Conservation (phyloP, 1,139 yeast genomes). For the Debaryomyces robertsiae region DNA sequence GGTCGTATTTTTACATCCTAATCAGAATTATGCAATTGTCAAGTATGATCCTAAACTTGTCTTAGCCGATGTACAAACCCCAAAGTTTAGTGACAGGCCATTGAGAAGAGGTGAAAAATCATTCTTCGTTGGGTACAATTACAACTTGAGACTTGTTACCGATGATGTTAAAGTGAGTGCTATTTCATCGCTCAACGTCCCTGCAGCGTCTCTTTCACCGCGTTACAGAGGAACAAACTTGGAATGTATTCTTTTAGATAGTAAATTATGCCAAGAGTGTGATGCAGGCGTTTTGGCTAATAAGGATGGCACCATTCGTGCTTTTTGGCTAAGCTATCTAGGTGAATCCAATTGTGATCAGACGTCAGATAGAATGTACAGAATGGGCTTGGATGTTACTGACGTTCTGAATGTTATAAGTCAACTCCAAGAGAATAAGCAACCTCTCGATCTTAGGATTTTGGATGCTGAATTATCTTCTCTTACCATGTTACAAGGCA, state of each 20-base stretch:
- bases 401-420: constrained; percentile 62
- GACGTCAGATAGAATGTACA: constrained; percentile 61
- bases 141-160: constrained; percentile 67
- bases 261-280: constrained; percentile 72
- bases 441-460: constrained; percentile 61
- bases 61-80: constrained; percentile 53
- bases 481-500: constrained; percentile 70
- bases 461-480: constrained; percentile 80
- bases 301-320: constrained; percentile 75
- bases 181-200: constrained; percentile 72
- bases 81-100: constrained; percentile 58
- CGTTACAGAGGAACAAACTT: constrained; percentile 84
- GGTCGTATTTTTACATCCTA: constrained; percentile 84
- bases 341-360: constrained; percentile 60
- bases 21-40: constrained; percentile 81
- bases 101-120: constrained; percentile 76
- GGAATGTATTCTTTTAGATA: constrained; percentile 76
- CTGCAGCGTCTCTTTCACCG: constrained; percentile 69
- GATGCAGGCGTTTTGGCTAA: constrained; percentile 82
- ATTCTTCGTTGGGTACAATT: constrained; percentile 78
- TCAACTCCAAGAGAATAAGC: constrained; percentile 51
- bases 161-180: constrained; percentile 79
- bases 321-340: constrained; percentile 79
- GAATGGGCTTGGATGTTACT: constrained; percentile 79
- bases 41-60: constrained; percentile 75